Evolutionary conservation across 2,329 filamentous ascomycete genomes (phyloP).

Genomic region (Exophiala dermatitidis): DNA sequence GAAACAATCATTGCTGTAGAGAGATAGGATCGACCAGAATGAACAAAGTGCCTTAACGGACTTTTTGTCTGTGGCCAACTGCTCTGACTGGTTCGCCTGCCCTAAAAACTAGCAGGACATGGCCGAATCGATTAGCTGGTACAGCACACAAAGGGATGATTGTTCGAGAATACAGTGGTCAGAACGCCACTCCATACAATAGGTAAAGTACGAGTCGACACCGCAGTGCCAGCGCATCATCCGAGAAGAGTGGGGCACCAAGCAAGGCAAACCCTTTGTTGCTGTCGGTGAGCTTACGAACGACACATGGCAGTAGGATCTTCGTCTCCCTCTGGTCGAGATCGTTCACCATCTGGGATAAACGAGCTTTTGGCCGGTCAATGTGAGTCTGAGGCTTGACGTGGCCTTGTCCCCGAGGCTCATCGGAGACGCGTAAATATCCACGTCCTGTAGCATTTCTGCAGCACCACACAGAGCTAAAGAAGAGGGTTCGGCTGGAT

Average conservation of each 20-base stretch:
- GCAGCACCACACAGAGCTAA: constrained; percentile 4
- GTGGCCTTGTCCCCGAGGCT: constrained; percentile 18
- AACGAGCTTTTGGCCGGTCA: constrained; percentile 9
- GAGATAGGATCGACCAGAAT: no score
- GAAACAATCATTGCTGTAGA: no score
- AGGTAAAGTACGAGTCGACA: constrained; percentile 5
- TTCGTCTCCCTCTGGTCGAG: constrained; percentile 7
- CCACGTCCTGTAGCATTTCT: constrained; percentile 15
- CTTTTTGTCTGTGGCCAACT: no score
- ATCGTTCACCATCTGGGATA: constrained; percentile 6
- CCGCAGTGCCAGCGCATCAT: constrained; percentile 24
- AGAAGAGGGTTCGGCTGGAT: not conserved
- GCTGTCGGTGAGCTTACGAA: constrained; percentile 19
- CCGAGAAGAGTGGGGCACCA: constrained; percentile 18
- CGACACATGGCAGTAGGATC: constrained; percentile 21
- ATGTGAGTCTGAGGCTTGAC: constrained; percentile 12
- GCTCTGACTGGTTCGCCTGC: no score
- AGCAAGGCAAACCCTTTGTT: constrained; percentile 12
- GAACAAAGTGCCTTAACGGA: no score
- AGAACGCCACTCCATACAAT: not conserved
- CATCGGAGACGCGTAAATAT: constrained; percentile 5
- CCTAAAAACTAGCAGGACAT: no score
- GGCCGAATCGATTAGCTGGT: no score
- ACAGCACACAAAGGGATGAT: no score
- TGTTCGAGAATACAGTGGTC: not conserved